These are phyloP conservation scores for Candida smagusa DNA, from an alignment of 1,139 yeast genomes.

Conservation along the genomic window DNA sequence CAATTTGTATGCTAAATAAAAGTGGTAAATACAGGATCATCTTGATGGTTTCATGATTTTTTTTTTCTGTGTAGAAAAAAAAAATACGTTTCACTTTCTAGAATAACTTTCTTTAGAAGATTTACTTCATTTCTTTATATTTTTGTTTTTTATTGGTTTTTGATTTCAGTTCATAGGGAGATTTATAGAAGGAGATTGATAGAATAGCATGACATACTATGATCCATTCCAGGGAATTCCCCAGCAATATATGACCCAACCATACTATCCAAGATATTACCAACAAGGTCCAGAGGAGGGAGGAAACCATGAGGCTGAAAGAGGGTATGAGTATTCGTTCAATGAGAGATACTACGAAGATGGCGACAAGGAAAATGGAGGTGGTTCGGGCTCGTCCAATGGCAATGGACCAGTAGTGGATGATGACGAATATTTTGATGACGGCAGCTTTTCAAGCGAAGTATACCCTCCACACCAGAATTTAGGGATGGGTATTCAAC, in stretches of 20 bases:
- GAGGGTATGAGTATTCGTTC: slow-evolving; percentile 1
- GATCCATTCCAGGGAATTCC: slow-evolving; percentile 44
- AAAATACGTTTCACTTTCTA: slow-evolving; percentile 1
- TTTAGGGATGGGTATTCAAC: slow-evolving; percentile 4
- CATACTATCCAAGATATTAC: slow-evolving; percentile 34
- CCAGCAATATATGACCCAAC: slow-evolving; percentile 37
- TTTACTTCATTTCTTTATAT: slow-evolving; percentile 1
- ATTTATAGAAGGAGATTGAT: neutral
- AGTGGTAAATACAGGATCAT: too few species aligned
- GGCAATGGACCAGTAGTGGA: neutral
- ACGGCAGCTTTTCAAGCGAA: neutral
- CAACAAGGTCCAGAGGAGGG: slow-evolving; percentile 13
- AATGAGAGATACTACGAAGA: slow-evolving; percentile 1
- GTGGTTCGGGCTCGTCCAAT: neutral
- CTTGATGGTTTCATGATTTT: neutral
- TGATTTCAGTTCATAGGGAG: slow-evolving; percentile 3
- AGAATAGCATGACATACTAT: slow-evolving; percentile 37
- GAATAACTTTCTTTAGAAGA: neutral
- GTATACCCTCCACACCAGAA: neutral
- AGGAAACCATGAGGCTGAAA: neutral
- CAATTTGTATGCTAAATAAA: too few species aligned
- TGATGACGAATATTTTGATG: neutral
- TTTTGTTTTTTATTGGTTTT: slow-evolving; percentile 1
- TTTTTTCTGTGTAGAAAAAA: neutral
- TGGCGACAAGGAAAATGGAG: neutral